phyloP scores from a whole-genome alignment of 805 yeast genomes.

The Metschnikowia baotianmanensis region DNA sequence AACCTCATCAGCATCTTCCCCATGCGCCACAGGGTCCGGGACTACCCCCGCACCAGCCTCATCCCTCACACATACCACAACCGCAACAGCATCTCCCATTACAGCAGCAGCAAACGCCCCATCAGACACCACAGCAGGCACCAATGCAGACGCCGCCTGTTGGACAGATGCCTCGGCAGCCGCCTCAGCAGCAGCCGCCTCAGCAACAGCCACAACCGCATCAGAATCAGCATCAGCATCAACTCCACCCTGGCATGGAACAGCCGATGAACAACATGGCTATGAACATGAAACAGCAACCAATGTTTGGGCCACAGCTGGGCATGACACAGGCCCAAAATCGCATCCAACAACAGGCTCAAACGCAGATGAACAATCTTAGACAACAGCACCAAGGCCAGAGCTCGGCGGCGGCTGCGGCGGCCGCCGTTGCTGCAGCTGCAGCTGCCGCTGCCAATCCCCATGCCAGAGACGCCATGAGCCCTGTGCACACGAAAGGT shows the following conservation, averaged over 20 bases:
- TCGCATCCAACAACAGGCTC: constrained; percentile 46
- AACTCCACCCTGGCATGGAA: constrained; percentile 8
- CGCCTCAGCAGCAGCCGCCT: not conserved
- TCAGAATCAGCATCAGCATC: constrained; percentile 9
- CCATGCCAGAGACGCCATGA: constrained; percentile 6
- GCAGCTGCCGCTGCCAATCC: constrained; percentile 11
- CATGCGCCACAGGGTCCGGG: not conserved
- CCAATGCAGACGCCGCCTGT: constrained; percentile 11
- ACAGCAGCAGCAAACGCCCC: constrained; percentile 13
- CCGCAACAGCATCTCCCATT: constrained; percentile 5
- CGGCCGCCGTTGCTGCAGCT: constrained; percentile 12
- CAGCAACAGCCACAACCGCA: not conserved
- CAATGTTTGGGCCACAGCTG: constrained; percentile 25
- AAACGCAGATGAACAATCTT: constrained; percentile 48
- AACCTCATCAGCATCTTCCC: constrained; percentile 15
- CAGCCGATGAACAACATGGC: constrained; percentile 20
- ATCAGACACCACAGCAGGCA: constrained; percentile 9
- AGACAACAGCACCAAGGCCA: constrained; percentile 29
- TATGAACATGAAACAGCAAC: constrained; percentile 27
- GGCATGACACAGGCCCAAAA: constrained; percentile 23
- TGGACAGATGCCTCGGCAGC: constrained; percentile 7
- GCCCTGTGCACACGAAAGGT: constrained; percentile 12
- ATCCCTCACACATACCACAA: constrained; percentile 4
- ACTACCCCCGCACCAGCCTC: constrained; percentile 13
- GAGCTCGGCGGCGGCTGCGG: constrained; percentile 14